Evolutionary conservation across 345 rosid genomes (phyloP), one percentile per base, ranked within the genome.

Genomic region (Nephelium lappaceum): DNA sequence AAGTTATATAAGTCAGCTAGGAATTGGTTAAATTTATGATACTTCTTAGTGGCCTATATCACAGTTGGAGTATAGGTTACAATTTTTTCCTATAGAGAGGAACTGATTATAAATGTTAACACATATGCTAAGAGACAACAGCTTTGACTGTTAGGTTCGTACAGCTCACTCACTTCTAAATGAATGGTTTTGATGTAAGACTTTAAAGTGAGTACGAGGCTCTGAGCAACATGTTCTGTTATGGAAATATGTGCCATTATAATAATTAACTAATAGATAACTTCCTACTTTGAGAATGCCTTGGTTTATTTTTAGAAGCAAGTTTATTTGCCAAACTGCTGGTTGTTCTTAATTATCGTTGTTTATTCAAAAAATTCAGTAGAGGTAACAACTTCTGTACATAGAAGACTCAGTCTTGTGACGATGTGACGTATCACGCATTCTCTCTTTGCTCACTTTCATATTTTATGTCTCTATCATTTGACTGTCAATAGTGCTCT

Each of bases 1-100:
- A 68, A 19, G 31, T 42, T 5, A 14, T 41, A 9, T 23, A 42
- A n/a, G 16, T 68, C 53, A 68, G 53, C 47, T 66, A 31, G 45
- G 45, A n/a, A 15, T 66, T 16, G 24, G 15, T 42, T n/a, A 42
- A 41, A 3, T 68, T 18, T 42, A n/a, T 41, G 45, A 8, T 41
- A 67, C 43, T 42, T 41, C 27, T 67, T 15, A 41, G 23, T 67
- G 71, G 47, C 70, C 70, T 67, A 36, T 43, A 67, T 67, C 47
- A n/a, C 12, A 41, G 14, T 38, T 41, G 14, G 21, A 67, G 24
- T 4, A 67, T 41, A 65, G 51, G 27, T 39, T 41, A 1, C 2
- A 8, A 11, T 39, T 67, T 16, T 38, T 41, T 68, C 9, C 3
- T 10, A 1, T 39, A 24, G 4, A 60, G 16, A 60, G 64, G 64